Evolutionary conservation across 2,329 filamentous ascomycete genomes (phyloP), one percentile per base, ranked within the genome.

Genomic region (Penicillium sp.): DNA sequence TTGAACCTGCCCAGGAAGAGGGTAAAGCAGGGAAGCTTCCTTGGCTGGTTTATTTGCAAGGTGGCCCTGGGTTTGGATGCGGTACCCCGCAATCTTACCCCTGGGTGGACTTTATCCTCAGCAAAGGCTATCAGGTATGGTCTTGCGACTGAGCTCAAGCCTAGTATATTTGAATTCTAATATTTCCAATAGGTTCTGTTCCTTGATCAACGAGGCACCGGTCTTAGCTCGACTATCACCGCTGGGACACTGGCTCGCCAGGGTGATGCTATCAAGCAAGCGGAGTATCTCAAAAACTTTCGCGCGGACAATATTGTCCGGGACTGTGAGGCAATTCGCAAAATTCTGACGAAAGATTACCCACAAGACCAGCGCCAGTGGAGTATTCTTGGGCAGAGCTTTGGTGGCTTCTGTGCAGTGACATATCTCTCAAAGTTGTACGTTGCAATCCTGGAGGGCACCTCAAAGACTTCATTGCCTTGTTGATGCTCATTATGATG

Each of bases 121-220:
- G 87, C 56, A 87, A 87, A 58, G 92, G 92, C 14, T 97, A 96
- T 68, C 90, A 95, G 71, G 79, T 91, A 62, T 43, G 67, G 8
- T 2, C 27, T 24, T 18, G 36, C 10, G 13, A 4, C 40, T 21
- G 4, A 8, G 2, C 2, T 9, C 45, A 6, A 8, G 2, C 2
- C 8, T 43, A 6, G 5, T 6, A 27, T 36, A 31, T 8, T 36
- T 46, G 18, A 11, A 51, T 22, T 3, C 18, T 46, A 7, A 47
- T 29, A 27, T 21, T 22, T 16, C 6, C 8, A 27, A 5, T 50
- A 78, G 76, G 71, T 86, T 43, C 82, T 97, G 2, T 87, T 89
- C 60, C 82, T 97, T n/a, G 93, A 97, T 71, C 92, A 96, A 71
- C 86, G 93, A 47, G 93, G 93, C 11, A 95, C 91, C 3, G 93